Conservation (phyloP, 108 stramenopile species). For the Chaetoceros tenuissimus region DNA sequence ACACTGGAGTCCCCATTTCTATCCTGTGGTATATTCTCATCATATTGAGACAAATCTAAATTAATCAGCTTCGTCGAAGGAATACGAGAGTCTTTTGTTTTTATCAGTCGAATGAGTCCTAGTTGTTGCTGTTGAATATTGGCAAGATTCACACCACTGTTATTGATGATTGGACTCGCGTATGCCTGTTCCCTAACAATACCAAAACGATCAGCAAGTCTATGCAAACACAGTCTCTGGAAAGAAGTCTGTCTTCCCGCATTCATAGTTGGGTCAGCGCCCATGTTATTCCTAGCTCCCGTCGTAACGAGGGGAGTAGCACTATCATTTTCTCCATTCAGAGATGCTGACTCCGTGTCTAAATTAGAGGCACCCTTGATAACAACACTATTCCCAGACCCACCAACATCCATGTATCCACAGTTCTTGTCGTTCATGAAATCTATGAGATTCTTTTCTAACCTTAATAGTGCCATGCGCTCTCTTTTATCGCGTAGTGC, state of each 20-base stretch:
- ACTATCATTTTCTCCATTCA: constrained; percentile 5
- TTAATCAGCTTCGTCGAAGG: constrained; percentile 32
- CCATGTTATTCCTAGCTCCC: constrained; percentile 18
- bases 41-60: constrained; percentile 27
- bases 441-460: constrained; percentile 67
- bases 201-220: constrained; percentile 81
- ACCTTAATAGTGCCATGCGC: constrained; percentile 65
- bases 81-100: constrained; percentile 25
- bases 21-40: not conserved
- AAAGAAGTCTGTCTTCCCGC: constrained; percentile 56
- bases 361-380: constrained; percentile 2
- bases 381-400: constrained; percentile 52
- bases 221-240: constrained; percentile 81
- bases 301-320: constrained; percentile 9
- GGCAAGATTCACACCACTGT: not conserved
- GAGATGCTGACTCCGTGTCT: not conserved
- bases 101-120: constrained; percentile 30
- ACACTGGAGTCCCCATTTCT: not conserved
- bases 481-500: constrained; percentile 71
- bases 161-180: not conserved
- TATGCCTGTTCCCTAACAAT: constrained; percentile 56
- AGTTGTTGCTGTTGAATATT: constrained; percentile 10
- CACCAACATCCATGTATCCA: constrained; percentile 58
- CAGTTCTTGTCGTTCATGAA: constrained; percentile 55
- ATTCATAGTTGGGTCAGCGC: not conserved